Base-by-base conservation (phyloP, 2,329 filamentous ascomycete species). In the Cercospora nicotianae region DNA sequence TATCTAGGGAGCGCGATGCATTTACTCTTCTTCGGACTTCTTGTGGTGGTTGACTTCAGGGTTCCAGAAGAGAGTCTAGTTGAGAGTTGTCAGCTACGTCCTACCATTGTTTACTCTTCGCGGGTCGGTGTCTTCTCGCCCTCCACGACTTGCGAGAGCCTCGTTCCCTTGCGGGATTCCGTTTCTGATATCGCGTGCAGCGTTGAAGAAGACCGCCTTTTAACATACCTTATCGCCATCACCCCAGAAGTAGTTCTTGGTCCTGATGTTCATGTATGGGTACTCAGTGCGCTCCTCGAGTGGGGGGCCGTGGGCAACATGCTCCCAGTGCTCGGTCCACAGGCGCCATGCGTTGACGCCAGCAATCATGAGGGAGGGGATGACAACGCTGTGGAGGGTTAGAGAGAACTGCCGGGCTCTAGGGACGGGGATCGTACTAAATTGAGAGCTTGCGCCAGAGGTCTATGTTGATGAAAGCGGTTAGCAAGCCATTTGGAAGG, bases 251-350 rank as follows among this genome's bases (percentile, higher is more conserved):
- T 83, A 99, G 88, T 97, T 97, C 90, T 95, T 97, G 81, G 88
- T 87, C 80, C 95, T 91, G 82, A 99, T 91, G 87, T 99, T 99
- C 88, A 96, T 92, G 89, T 96, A 99, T 69, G 93, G 85, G 84
- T 98, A 99, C 86, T 98, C 92, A 77, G 87, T 83, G 79, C 92
- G 91, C 85, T 99, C 95, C 86, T 96, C 93, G 75, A 94, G 86
- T 73, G 95, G 91, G 69, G 91, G 88, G 81, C 92, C 83, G 84
- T 98, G 94, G 63, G 82, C 83, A 88, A 91, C 93, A 87, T 99
- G 95, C 83, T 96, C 92, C 94, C 94, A 98, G 84, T 99, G 95
- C 85, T 96, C 92, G 77, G 88, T 89, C 93, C 93, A 99, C 72
- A 97, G 89, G 79, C 90, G 89, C 81, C 91, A 97, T 77, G 94